These are phyloP conservation scores for Boletellus ananas DNA, from an alignment of 768 basidiomycete genomes.

Conservation along the genomic window DNA sequence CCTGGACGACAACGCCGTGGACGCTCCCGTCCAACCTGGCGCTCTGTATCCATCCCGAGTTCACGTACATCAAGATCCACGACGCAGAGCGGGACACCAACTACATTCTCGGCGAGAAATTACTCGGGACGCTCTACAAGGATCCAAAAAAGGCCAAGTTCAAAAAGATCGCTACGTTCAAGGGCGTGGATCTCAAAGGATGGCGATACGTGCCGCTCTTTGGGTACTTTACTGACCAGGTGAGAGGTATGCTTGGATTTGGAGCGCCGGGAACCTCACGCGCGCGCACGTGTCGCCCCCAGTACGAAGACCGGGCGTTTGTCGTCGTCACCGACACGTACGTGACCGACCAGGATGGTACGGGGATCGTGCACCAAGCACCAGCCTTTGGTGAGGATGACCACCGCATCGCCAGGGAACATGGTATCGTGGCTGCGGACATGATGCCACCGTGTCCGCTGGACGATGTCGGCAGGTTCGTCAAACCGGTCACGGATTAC, in stretches of 20 bases:
- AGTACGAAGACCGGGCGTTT: constrained; percentile 93
- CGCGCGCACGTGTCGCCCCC: not conserved
- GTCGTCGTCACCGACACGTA: constrained; percentile 87
- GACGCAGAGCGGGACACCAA: constrained; percentile 83
- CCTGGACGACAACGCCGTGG: constrained; percentile 99
- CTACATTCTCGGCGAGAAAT: constrained; percentile 87
- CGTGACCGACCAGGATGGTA: constrained; percentile 90
- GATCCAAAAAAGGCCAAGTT: constrained; percentile 96
- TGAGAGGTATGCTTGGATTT: constrained; percentile 30
- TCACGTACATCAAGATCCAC: constrained; percentile 94
- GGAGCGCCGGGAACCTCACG: not conserved
- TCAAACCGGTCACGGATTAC: constrained; percentile 86
- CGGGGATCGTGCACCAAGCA: constrained; percentile 98
- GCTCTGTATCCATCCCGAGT: constrained; percentile 94
- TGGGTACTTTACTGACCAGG: constrained; percentile 95
- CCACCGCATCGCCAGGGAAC: constrained; percentile 84
- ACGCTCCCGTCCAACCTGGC: constrained; percentile 94
- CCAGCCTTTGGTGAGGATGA: constrained; percentile 99
- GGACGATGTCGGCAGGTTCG: constrained; percentile 86
- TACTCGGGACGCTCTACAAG: constrained; percentile 88
- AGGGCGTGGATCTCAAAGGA: constrained; percentile 90
- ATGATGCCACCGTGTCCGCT: constrained; percentile 97
- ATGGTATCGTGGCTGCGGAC: constrained; percentile 78
- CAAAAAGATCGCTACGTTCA: constrained; percentile 85
- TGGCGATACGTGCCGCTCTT: constrained; percentile 95